Percentiles rank a stretch among this genome's conserved stretches.
phyloP scores from a whole-genome alignment of 805 yeast genomes.

The Yamadazyma philogaea region DNA sequence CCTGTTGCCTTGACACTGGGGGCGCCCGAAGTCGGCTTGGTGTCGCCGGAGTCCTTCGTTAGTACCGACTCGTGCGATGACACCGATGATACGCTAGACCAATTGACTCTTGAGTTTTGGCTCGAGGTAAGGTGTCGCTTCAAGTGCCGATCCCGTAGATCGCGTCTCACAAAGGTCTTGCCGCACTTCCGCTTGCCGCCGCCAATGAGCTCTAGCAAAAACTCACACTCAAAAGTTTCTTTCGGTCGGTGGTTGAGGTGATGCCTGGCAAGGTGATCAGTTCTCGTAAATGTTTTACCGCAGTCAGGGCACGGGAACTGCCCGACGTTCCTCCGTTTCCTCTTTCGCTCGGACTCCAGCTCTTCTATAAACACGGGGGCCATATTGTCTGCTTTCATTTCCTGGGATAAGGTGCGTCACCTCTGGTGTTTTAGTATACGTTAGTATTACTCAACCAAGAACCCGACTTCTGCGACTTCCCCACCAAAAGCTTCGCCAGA shows the following conservation, averaged over 20 bases:
- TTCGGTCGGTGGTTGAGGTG: conserved; percentile 56
- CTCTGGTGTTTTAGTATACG: too few relatives aligned
- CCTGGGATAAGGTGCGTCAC: too few relatives aligned
- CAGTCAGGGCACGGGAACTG: conserved; percentile 43
- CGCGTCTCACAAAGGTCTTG: conserved; percentile 62
- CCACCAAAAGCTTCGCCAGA: conserved; percentile 1
- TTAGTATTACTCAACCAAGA: too few relatives aligned
- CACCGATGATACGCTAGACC: conserved; percentile 11
- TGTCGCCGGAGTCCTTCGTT: neutral
- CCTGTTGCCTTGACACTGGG: neutral
- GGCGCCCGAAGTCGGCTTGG: neutral
- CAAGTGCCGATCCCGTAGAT: conserved; percentile 44
- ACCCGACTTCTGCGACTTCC: conserved; percentile 7
- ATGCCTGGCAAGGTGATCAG: conserved; percentile 65
- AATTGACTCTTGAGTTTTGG: conserved; percentile 12
- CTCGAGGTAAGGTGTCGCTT: conserved; percentile 23
- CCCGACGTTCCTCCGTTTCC: conserved; percentile 22
- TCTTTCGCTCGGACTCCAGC: conserved; percentile 3
- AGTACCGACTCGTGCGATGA: conserved; percentile 5
- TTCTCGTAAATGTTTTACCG: conserved; percentile 53
- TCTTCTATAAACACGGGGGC: conserved; percentile 1
- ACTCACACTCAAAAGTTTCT: conserved; percentile 57
- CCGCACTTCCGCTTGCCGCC: conserved; percentile 46
- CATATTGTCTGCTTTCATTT: conserved; percentile 9
- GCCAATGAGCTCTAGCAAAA: conserved; percentile 36